Conservation (phyloP, 768 basidiomycete genomes). For the Boletus rubropictus region DNA sequence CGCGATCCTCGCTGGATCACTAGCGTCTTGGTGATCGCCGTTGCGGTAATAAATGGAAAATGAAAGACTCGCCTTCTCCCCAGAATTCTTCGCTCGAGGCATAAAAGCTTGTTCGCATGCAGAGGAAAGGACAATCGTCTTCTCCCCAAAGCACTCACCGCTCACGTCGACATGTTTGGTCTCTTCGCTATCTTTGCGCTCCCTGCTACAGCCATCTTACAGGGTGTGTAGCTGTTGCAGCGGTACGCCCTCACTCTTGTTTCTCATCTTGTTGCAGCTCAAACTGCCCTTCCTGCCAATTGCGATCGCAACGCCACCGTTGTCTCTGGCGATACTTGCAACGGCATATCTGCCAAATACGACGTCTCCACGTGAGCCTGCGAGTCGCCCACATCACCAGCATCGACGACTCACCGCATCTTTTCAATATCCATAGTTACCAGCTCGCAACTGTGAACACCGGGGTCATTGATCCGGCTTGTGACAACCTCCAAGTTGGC, state of each 20-base stretch:
- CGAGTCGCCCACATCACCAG: background rate
- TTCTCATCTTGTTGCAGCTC: constrained; percentile 32
- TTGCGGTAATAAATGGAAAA: background rate
- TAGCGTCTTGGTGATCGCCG: background rate
- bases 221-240: constrained; percentile 13
- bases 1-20: no score
- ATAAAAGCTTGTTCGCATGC: no score
- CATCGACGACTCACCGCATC: background rate
- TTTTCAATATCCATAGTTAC: constrained; percentile 32
- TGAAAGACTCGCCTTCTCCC: no score
- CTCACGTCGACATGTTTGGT: constrained; percentile 14
- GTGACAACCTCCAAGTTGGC: constrained; percentile 51
- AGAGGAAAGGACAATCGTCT: background rate
- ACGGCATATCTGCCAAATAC: constrained; percentile 55
- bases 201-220: constrained; percentile 7
- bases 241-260: background rate
- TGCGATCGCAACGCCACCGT: constrained; percentile 64
- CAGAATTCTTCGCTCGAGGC: background rate
- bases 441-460: constrained; percentile 53
- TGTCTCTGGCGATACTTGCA: constrained; percentile 52
- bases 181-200: constrained; percentile 15
- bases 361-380: constrained; percentile 56
- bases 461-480: constrained; percentile 44
- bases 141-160: background rate
- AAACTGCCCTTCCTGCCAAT: constrained; percentile 33